These are phyloP conservation scores for Hypoxylon trugodes DNA, from an alignment of 495 filamentous ascomycete genomes.

Conservation along the genomic window DNA sequence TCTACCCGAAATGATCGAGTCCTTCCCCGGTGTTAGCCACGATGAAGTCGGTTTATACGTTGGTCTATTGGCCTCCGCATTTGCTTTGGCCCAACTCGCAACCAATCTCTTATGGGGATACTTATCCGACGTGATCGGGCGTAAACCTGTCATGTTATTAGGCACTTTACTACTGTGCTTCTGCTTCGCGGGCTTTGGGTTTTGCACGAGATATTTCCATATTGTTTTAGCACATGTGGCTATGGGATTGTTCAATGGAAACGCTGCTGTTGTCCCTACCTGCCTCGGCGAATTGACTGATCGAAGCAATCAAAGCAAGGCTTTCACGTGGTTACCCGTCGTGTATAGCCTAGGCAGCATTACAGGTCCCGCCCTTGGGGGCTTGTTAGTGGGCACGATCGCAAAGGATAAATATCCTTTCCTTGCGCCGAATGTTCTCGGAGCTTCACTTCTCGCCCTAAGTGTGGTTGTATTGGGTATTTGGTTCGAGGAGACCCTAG, in stretches of 20 bases:
- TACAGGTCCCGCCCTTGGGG: conserved; percentile 90
- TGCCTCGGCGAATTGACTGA: conserved; percentile 96
- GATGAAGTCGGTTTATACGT: conserved; percentile 86
- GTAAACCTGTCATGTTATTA: conserved; percentile 90
- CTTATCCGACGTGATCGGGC: conserved; percentile 85
- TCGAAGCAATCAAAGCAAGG: conserved; percentile 87
- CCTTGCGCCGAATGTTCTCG: conserved; percentile 81
- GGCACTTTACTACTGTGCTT: conserved; percentile 82
- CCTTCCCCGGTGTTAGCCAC: conserved; percentile 79
- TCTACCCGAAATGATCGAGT: conserved; percentile 87
- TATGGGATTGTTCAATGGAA: conserved; percentile 94
- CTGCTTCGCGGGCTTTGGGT: conserved; percentile 88
- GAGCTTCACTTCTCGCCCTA: conserved; percentile 71
- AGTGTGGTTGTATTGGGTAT: conserved; percentile 77
- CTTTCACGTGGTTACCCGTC: conserved; percentile 91
- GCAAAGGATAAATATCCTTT: conserved; percentile 76
- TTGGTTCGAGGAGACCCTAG: conserved; percentile 89
- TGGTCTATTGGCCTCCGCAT: conserved; percentile 85
- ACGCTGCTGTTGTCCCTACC: conserved; percentile 84
- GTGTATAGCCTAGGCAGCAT: conserved; percentile 94
- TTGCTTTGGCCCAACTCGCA: conserved; percentile 88
- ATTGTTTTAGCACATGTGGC: conserved; percentile 83
- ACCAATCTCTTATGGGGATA: conserved; percentile 97
- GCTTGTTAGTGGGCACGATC: conserved; percentile 71
- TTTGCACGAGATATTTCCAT: conserved; percentile 82